A percentile compares a stretch with the other conserved stretches of the same genome.
Evolutionary conservation across 768 basidiomycete species (phyloP).

Genomic region (Tulasnella sp.): DNA sequence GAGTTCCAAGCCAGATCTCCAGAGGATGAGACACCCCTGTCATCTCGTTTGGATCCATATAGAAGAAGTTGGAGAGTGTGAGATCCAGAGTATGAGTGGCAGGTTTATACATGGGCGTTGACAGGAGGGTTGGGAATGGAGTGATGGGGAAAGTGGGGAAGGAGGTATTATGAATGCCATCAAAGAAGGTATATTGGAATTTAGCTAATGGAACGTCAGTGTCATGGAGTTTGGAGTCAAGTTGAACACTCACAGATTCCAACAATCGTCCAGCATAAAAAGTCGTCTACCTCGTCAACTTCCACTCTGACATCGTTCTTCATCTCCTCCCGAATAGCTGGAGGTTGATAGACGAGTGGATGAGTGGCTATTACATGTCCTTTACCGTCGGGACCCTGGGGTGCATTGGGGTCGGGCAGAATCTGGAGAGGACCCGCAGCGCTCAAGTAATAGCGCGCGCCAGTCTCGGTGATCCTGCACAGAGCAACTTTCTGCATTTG

Average conservation of each 20-base stretch:
- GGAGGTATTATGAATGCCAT: conserved; percentile 47
- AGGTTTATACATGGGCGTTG: conserved; percentile 60
- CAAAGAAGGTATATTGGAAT: conserved; percentile 91
- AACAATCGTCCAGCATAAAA: conserved; percentile 90
- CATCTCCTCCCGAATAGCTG: conserved; percentile 68
- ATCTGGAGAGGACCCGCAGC: conserved; percentile 54
- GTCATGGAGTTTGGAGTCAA: conserved; percentile 12
- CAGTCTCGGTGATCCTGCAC: conserved; percentile 54
- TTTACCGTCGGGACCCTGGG: conserved; percentile 10
- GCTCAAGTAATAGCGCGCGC: conserved; percentile 74
- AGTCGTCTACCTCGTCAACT: conserved; percentile 87
- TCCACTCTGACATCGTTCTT: conserved; percentile 63
- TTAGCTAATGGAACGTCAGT: conserved; percentile 43
- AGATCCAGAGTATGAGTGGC: conserved; percentile 64
- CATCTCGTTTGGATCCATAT: conserved; percentile 51
- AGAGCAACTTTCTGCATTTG: conserved; percentile 96
- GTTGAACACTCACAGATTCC: conserved; percentile 56
- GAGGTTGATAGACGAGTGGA: conserved; percentile 63
- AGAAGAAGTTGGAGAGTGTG: conserved; percentile 81
- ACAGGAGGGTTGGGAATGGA: conserved; percentile 79
- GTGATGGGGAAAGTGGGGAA: conserved; percentile 74
- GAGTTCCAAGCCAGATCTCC: conserved; percentile 77
- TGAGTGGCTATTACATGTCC: conserved; percentile 37
- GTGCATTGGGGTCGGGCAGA: conserved; percentile 11
- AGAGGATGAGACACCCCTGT: conserved; percentile 46